Conservation (phyloP, 2,329 filamentous ascomycete species). For the Trichophyton mentagrophytes region DNA sequence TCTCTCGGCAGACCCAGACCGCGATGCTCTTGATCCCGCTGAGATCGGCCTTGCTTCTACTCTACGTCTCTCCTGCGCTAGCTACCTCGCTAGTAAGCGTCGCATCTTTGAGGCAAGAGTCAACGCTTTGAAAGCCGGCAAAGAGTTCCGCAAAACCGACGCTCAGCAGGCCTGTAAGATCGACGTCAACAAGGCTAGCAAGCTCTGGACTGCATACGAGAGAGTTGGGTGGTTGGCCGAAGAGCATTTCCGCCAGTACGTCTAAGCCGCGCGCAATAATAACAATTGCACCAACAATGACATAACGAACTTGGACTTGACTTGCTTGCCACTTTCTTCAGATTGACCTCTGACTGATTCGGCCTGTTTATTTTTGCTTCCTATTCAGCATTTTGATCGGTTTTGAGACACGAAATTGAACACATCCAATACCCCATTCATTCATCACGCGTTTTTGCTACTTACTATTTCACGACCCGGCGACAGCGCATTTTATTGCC, state of each 20-base stretch:
- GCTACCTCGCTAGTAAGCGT: slow-evolving; percentile 84
- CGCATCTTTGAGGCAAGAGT: slow-evolving; percentile 73
- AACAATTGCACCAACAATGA: not conserved
- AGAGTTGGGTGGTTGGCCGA: slow-evolving; percentile 69
- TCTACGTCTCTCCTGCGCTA: slow-evolving; percentile 71
- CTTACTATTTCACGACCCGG: not conserved
- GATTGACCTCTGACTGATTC: not conserved
- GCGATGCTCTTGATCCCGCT: slow-evolving; percentile 59
- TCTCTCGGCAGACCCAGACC: slow-evolving; percentile 58
- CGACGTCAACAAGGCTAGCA: slow-evolving; percentile 93
- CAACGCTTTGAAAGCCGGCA: slow-evolving; percentile 51
- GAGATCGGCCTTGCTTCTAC: slow-evolving; percentile 66
- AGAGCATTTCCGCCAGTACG: slow-evolving; percentile 36
- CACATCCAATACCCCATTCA: not conserved
- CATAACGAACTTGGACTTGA: slow-evolving; percentile 1
- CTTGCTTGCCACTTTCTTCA: not conserved
- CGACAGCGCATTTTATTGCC: not conserved
- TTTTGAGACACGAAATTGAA: slow-evolving; percentile 1
- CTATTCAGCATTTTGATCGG: not conserved
- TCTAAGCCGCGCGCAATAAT: slow-evolving; percentile 11
- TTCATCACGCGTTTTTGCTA: not conserved
- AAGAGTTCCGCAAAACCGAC: slow-evolving; percentile 89
- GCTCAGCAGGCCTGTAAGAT: slow-evolving; percentile 96
- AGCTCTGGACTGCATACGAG: slow-evolving; percentile 80
- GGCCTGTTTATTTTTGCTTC: not conserved